Conservation (phyloP, 129 eudicot genomes). For the Lonicera japonica region DNA sequence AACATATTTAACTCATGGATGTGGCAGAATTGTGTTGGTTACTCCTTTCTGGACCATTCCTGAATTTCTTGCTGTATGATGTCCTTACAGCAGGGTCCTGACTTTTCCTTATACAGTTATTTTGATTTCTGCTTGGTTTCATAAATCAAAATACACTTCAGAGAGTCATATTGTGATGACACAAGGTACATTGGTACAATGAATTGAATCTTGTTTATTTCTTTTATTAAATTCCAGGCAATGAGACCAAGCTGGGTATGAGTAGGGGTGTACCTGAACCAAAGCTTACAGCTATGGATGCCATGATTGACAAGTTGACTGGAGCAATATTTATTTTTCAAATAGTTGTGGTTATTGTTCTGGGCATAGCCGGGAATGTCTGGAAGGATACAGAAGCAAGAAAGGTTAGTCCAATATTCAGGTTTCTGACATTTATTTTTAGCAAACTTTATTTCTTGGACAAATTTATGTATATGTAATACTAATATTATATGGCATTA, state of each 20-base stretch:
- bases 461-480: too few species aligned
- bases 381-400: conserved; percentile 98
- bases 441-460: background rate
- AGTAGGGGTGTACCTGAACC: conserved; percentile 97
- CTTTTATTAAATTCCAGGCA: conserved; percentile 43
- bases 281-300: conserved; percentile 98
- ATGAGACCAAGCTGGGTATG: conserved; percentile 97
- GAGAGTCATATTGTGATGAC: background rate
- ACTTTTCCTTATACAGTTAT: background rate
- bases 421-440: background rate
- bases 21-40: too few species aligned
- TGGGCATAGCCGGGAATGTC: conserved; percentile 93
- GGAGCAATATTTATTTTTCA: conserved; percentile 95
- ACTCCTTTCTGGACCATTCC: background rate
- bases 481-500: too few species aligned
- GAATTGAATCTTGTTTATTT: background rate
- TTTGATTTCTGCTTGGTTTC: background rate
- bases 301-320: conserved; percentile 99
- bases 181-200: background rate
- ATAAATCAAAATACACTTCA: background rate
- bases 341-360: conserved; percentile 87
- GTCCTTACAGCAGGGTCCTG: background rate
- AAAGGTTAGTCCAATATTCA: conserved; percentile 47
- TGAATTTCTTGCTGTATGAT: background rate
- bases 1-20: too few species aligned